Conservation (phyloP, 805 yeast genomes). For the Starmerella geochares region DNA sequence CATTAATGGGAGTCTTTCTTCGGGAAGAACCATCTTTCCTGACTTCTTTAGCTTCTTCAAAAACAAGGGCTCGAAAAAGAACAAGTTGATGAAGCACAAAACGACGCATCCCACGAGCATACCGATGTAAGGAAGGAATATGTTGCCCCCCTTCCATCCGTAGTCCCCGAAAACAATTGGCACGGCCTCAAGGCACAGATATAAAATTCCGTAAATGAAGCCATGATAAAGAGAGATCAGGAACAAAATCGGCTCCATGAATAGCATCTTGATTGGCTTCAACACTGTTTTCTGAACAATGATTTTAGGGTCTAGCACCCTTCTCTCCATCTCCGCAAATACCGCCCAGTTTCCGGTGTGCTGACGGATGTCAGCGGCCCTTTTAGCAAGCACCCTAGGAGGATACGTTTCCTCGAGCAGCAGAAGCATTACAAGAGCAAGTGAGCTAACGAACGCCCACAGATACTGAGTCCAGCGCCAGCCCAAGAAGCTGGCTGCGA, state of each 20-base stretch:
- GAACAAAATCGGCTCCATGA: constrained; percentile 60
- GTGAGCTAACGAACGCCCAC: constrained; percentile 35
- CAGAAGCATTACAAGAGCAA: constrained; percentile 31
- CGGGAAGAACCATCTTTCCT: constrained; percentile 59
- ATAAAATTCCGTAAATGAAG: constrained; percentile 69
- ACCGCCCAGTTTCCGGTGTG: constrained; percentile 73
- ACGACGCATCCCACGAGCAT: constrained; percentile 55
- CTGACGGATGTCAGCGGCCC: constrained; percentile 58
- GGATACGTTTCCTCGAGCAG: constrained; percentile 33
- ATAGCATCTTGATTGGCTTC: constrained; percentile 59
- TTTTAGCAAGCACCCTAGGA: constrained; percentile 45
- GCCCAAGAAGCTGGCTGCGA: constrained; percentile 62
- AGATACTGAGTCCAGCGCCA: constrained; percentile 51
- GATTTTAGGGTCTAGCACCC: constrained; percentile 45
- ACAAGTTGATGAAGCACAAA: constrained; percentile 45
- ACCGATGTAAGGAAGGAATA: constrained; percentile 70
- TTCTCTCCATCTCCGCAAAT: constrained; percentile 80
- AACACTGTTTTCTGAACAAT: constrained; percentile 52
- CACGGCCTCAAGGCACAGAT: constrained; percentile 62
- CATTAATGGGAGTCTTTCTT: constrained; percentile 69
- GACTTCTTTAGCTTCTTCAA: constrained; percentile 39
- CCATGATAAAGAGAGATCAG: constrained; percentile 60
- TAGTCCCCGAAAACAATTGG: constrained; percentile 66
- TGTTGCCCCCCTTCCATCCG: constrained; percentile 48
- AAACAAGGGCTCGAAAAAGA: constrained; percentile 47